Percentiles rank a stretch among this genome's conserved stretches.
Conservation (phyloP, 176 grass and related monocot species). For the Saccharum spontaneum region DNA sequence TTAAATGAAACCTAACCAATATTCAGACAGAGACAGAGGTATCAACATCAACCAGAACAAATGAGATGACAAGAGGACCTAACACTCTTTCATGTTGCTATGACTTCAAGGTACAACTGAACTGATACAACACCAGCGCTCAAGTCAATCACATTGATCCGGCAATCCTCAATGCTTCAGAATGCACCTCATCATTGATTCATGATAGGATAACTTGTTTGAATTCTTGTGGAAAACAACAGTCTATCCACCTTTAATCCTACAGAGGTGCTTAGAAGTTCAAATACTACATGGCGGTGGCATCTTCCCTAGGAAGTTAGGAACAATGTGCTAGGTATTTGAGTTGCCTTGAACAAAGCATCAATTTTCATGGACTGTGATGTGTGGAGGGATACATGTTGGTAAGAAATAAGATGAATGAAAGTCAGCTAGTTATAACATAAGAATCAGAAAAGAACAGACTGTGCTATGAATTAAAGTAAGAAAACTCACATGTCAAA, state of each 20-base stretch:
- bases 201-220: not conserved
- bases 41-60: not conserved
- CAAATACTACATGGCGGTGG: not conserved
- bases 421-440: not conserved
- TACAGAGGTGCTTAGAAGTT: not conserved
- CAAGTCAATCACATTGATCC: not conserved
- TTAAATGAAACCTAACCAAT: not conserved
- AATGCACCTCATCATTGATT: not conserved
- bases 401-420: not conserved
- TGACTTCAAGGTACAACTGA: slow-evolving; percentile 27
- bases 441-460: not conserved
- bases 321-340: not conserved
- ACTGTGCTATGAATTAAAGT: not conserved
- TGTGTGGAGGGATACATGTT: not conserved
- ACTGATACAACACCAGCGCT: not conserved
- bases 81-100: slow-evolving; percentile 11
- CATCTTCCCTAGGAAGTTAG: not conserved
- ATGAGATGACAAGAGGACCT: slow-evolving; percentile 3
- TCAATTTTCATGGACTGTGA: not conserved
- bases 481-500: slow-evolving; percentile 95
- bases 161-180: not conserved
- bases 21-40: not conserved
- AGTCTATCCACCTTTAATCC: not conserved
- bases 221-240: not conserved
- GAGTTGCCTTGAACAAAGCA: not conserved